phyloP scores from a whole-genome alignment of 1,139 yeast species.

The Yamadazyma sp. region DNA sequence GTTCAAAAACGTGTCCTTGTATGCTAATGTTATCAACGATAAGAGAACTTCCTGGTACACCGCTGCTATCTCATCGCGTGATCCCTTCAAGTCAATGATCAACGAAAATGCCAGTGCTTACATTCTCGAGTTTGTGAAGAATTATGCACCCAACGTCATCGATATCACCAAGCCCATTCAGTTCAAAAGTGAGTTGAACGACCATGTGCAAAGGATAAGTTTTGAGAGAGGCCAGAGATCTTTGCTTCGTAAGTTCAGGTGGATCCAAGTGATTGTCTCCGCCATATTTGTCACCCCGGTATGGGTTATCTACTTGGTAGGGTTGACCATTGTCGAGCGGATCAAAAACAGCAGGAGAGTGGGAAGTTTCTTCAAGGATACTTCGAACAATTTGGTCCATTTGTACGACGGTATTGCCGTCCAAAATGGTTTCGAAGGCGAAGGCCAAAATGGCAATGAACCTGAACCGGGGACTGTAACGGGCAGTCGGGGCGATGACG shows the following conservation, averaged over 20 bases:
- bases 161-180: conserved; percentile 39
- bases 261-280: conserved; percentile 45
- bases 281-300: conserved; percentile 52
- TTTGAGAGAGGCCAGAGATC: conserved; percentile 15
- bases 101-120: conserved; percentile 40
- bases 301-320: conserved; percentile 49
- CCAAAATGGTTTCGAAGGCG: not conserved
- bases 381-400: conserved; percentile 30
- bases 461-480: too few relatives aligned
- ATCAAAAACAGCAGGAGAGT: conserved; percentile 35
- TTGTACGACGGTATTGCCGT: conserved; percentile 19
- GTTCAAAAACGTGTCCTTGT: conserved; percentile 56
- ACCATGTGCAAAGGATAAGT: conserved; percentile 2
- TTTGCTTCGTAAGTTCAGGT: conserved; percentile 36
- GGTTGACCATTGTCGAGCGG: conserved; percentile 44
- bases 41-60: conserved; percentile 83
- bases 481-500: too few relatives aligned
- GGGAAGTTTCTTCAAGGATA: conserved; percentile 26
- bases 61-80: conserved; percentile 62
- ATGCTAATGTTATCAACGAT: conserved; percentile 77
- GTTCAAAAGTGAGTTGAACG: conserved; percentile 10
- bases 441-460: too few relatives aligned
- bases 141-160: conserved; percentile 55
- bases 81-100: conserved; percentile 56
- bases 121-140: conserved; percentile 44